These are phyloP conservation scores for Camptophora hylomeconis DNA, from an alignment of 2,329 filamentous ascomycete species.

Conservation along the genomic window DNA sequence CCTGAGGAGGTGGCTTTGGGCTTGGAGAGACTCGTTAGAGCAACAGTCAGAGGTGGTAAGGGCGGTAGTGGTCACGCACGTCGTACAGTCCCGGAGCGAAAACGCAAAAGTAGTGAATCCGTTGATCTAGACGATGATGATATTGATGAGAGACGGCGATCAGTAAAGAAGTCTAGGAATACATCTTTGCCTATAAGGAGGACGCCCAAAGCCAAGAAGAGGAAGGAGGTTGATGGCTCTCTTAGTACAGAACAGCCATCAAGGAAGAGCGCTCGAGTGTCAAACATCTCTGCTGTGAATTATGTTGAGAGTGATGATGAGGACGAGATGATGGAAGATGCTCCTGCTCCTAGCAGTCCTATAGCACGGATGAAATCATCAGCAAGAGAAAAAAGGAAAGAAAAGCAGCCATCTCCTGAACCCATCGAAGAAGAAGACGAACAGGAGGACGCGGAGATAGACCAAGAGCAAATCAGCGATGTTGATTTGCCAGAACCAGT, in stretches of 20 bases:
- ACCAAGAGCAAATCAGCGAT: conserved; percentile 8
- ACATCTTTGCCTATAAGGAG: conserved; percentile 13
- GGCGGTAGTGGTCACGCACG: conserved; percentile 12
- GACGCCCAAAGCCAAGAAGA: conserved; percentile 18
- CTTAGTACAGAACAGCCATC: conserved; percentile 21
- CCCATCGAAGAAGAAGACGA: conserved; percentile 16
- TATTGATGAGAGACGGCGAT: conserved; percentile 8
- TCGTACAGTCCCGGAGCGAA: conserved; percentile 19
- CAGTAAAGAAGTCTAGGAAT: conserved; percentile 15
- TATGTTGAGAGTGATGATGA: conserved; percentile 33
- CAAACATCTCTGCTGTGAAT: conserved; percentile 24
- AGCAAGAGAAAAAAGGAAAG: conserved; percentile 20
- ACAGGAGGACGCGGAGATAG: conserved; percentile 14
- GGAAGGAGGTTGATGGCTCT: conserved; percentile 26
- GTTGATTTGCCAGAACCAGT: background rate
- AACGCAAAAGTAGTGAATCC: conserved; percentile 29
- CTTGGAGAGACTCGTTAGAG: conserved; percentile 65
- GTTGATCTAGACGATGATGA: conserved; percentile 15
- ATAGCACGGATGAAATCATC: conserved; percentile 19
- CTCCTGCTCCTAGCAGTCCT: conserved; percentile 4
- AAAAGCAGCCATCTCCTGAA: conserved; percentile 17
- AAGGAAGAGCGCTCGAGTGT: conserved; percentile 28
- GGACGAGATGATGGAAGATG: conserved; percentile 28
- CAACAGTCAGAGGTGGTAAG: conserved; percentile 45
- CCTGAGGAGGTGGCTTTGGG: conserved; percentile 63